Evolutionary conservation across 2,329 filamentous ascomycete species (phyloP).

Genomic region (Alternaria sp.): DNA sequence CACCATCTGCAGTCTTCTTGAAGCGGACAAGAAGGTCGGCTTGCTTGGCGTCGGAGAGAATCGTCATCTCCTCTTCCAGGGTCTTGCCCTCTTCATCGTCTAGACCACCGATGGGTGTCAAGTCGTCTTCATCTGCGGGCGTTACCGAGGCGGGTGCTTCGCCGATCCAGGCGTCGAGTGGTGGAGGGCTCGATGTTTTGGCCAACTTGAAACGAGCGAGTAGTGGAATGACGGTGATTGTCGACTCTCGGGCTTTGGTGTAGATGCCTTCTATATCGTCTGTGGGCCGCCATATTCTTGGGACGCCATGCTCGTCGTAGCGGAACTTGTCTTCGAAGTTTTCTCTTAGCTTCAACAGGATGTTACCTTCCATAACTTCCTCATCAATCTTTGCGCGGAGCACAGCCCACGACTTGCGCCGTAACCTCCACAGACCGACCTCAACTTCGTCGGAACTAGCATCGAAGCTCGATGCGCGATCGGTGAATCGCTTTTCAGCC

Average conservation of each 20-base stretch:
- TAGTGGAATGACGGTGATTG: constrained; percentile 87
- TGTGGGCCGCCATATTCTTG: constrained; percentile 93
- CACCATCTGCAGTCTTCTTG: constrained; percentile 97
- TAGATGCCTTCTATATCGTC: constrained; percentile 98
- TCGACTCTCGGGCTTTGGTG: constrained; percentile 90
- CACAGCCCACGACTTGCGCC: constrained; percentile 93
- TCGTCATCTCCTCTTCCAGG: constrained; percentile 93
- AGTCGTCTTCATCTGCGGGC: constrained; percentile 86
- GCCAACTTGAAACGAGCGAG: constrained; percentile 83
- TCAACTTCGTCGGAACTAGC: constrained; percentile 91
- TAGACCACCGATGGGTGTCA: constrained; percentile 87
- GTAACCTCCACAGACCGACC: constrained; percentile 88
- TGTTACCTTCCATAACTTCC: constrained; percentile 97
- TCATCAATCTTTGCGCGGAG: constrained; percentile 91
- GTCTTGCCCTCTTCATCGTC: constrained; percentile 96
- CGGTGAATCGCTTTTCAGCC: constrained; percentile 84
- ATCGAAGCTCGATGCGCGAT: constrained; percentile 91
- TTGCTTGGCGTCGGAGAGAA: constrained; percentile 88
- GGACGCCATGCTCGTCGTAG: constrained; percentile 93
- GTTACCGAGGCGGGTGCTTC: constrained; percentile 76
- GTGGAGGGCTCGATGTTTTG: constrained; percentile 76
- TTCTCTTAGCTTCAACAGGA: constrained; percentile 92
- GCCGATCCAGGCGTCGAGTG: constrained; percentile 86
- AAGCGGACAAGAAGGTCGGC: constrained; percentile 93
- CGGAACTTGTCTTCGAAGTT: constrained; percentile 99